phyloP scores from a whole-genome alignment of 2,329 filamentous ascomycete genomes.

The Diaporthe longicolla region DNA sequence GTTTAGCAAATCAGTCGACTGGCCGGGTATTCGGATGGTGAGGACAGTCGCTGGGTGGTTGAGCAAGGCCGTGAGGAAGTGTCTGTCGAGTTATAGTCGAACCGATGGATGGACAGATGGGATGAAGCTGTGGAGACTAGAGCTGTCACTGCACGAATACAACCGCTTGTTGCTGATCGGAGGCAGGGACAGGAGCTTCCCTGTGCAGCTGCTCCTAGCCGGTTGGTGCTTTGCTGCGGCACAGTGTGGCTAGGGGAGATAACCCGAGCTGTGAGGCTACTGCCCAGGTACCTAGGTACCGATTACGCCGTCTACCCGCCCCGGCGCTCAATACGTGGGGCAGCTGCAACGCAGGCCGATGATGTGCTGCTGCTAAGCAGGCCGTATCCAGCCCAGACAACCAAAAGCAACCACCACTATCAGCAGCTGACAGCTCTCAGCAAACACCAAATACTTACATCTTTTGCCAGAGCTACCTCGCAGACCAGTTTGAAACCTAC shows the following conservation, averaged over 20 bases:
- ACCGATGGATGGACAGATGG: constrained; percentile 1
- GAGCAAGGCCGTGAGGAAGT: background rate
- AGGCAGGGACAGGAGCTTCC: constrained; percentile 13
- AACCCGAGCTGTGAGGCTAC: background rate
- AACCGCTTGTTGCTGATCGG: constrained; percentile 11
- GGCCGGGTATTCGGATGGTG: background rate
- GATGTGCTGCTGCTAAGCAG: constrained; percentile 38
- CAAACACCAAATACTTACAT: background rate
- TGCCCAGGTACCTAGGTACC: background rate
- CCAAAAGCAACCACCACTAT: background rate
- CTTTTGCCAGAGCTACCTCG: background rate
- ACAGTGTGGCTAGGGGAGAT: constrained; percentile 13
- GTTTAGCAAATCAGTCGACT: background rate
- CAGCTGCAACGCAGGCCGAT: constrained; percentile 33
- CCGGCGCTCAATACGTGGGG: constrained; percentile 36
- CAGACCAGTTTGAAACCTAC: background rate
- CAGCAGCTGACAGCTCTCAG: constrained; percentile 25
- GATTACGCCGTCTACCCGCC: constrained; percentile 14
- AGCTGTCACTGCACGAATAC: background rate
- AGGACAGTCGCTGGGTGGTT: background rate
- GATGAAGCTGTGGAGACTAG: constrained; percentile 25
- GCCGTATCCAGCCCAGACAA: constrained; percentile 5
- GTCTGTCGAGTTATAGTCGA: background rate
- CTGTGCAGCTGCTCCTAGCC: background rate
- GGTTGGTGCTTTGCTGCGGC: background rate